These are phyloP conservation scores for Calendula officinalis DNA, from an alignment of 129 eudicot species.

Conservation along the genomic window DNA sequence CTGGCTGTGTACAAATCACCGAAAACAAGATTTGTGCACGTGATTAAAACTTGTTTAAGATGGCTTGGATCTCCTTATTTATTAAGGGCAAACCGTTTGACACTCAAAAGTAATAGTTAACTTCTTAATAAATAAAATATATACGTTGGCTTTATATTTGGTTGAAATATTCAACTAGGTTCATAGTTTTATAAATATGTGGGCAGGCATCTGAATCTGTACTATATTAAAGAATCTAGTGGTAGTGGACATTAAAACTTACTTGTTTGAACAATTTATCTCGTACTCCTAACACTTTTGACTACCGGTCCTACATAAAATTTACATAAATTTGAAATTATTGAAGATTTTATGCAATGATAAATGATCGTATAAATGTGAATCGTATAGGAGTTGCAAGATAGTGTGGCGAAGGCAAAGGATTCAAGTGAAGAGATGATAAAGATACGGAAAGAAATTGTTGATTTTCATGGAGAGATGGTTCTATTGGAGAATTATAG, in stretches of 20 bases:
- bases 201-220: background rate
- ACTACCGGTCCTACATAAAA: background rate
- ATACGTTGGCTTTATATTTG: background rate
- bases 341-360: background rate
- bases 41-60: constrained; percentile 1
- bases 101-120: background rate
- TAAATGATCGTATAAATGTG: background rate
- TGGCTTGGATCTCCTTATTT: background rate
- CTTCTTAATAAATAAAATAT: background rate
- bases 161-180: background rate
- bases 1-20: too few relatives aligned
- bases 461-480: constrained; percentile 92
- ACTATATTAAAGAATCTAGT: constrained; percentile 1
- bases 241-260: background rate
- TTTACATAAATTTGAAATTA: background rate
- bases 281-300: background rate
- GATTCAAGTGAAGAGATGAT: constrained; percentile 61
- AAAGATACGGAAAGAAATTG: constrained; percentile 67
- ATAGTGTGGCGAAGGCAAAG: constrained; percentile 54
- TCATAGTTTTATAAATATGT: background rate
- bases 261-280: background rate
- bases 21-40: background rate
- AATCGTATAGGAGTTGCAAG: constrained; percentile 57
- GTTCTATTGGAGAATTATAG: constrained; percentile 83
- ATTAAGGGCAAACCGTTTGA: background rate